Evolutionary conservation across 1,284 basidiomycete species (phyloP).

Genomic region (Puccinia coronata): DNA sequence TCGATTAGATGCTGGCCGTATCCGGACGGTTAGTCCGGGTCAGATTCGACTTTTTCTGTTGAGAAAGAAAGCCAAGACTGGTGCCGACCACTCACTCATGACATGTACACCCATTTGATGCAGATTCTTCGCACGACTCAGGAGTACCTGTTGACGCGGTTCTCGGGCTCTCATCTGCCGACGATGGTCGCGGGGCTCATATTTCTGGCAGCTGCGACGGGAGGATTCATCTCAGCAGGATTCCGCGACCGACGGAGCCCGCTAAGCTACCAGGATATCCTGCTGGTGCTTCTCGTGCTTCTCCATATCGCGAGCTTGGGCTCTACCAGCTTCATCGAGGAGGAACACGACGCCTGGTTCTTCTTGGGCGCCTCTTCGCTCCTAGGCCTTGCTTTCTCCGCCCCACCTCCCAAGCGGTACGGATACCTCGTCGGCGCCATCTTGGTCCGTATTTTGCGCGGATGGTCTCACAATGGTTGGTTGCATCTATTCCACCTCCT

Average conservation of each 20-base stretch:
- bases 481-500: too few species aligned
- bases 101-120: background rate
- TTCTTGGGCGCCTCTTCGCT: conserved; percentile 49
- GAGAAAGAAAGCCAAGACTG: too few species aligned
- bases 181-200: conserved; percentile 40
- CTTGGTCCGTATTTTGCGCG: conserved; percentile 50
- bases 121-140: conserved; percentile 52
- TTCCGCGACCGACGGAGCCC: background rate
- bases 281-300: background rate
- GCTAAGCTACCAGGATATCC: conserved; percentile 17
- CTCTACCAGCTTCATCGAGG: conserved; percentile 54
- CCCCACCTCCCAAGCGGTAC: background rate
- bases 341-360: conserved; percentile 54
- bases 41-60: background rate
- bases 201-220: conserved; percentile 10
- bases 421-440: background rate
- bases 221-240: background rate
- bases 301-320: conserved; percentile 50
- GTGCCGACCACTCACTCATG: too few species aligned
- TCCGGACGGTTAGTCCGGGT: conserved; percentile 33
- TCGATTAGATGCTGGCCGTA: background rate
- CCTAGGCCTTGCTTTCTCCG: background rate
- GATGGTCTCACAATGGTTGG: conserved; percentile 53
- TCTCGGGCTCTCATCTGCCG: conserved; percentile 49
- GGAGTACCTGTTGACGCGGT: conserved; percentile 50